These are phyloP conservation scores for Ceratocystis destructans DNA, from an alignment of 2,329 filamentous ascomycete species.

Conservation along the genomic window DNA sequence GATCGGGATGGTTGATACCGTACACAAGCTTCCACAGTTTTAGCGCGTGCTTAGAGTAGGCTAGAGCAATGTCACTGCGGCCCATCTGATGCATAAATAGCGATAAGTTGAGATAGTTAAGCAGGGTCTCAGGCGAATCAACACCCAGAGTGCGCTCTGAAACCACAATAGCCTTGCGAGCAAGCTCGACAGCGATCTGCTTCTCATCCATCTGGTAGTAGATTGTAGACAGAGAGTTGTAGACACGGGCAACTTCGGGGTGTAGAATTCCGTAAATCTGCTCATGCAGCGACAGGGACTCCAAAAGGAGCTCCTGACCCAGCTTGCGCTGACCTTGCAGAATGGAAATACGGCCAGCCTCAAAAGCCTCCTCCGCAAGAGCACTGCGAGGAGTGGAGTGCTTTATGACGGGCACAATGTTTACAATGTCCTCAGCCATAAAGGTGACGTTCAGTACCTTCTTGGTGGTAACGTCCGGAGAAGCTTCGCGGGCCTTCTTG, in stretches of 20 bases:
- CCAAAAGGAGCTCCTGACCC: constrained; percentile 87
- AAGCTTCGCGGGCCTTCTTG: constrained; percentile 43
- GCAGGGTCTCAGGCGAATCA: constrained; percentile 82
- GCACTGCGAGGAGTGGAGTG: constrained; percentile 83
- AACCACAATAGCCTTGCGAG: constrained; percentile 91
- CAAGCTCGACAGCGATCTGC: constrained; percentile 84
- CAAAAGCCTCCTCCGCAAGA: constrained; percentile 86
- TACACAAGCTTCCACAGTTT: constrained; percentile 97
- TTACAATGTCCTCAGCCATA: constrained; percentile 70
- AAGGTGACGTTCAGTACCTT: constrained; percentile 47
- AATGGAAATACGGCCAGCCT: constrained; percentile 92
- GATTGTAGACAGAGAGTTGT: constrained; percentile 87
- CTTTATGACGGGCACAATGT: constrained; percentile 89
- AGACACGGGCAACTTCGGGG: constrained; percentile 87
- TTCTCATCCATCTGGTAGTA: constrained; percentile 99
- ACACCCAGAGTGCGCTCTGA: constrained; percentile 87
- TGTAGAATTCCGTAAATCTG: constrained; percentile 98
- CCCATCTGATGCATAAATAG: constrained; percentile 86
- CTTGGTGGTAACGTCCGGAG: constrained; percentile 34
- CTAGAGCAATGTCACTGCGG: constrained; percentile 75
- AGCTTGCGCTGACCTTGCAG: constrained; percentile 90
- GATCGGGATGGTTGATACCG: constrained; percentile 83
- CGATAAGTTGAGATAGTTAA: constrained; percentile 91
- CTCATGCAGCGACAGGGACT: constrained; percentile 90
- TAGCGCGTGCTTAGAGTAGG: constrained; percentile 82